Evolutionary conservation across 106 monocot genomes (phyloP).

Genomic region (Acorus gramineus): DNA sequence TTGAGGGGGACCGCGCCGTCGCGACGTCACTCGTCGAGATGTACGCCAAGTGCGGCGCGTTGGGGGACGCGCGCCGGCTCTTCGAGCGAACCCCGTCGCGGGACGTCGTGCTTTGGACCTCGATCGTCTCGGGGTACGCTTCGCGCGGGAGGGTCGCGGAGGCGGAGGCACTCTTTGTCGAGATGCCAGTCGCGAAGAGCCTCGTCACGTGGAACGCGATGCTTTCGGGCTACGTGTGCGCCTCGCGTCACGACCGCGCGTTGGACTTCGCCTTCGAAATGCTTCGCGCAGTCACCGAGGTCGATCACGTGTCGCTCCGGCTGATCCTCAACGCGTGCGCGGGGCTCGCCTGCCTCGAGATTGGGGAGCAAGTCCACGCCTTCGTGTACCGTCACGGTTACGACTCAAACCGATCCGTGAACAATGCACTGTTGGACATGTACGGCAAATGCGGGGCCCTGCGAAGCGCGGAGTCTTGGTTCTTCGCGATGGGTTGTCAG

Average conservation of each 20-base stretch:
- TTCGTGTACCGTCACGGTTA: slow-evolving; percentile 52
- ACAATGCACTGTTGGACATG: slow-evolving; percentile 86
- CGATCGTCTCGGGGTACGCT: slow-evolving; percentile 54
- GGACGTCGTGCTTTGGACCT: slow-evolving; percentile 69
- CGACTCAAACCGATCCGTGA: slow-evolving; percentile 35
- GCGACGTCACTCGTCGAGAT: slow-evolving; percentile 22
- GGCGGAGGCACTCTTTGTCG: slow-evolving; percentile 31
- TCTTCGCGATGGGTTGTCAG: slow-evolving; percentile 23
- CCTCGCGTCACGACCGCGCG: slow-evolving; percentile 63
- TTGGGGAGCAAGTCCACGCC: slow-evolving; percentile 74
- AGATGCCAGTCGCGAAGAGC: slow-evolving; percentile 24
- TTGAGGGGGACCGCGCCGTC: slow-evolving; percentile 9
- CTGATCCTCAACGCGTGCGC: slow-evolving; percentile 51
- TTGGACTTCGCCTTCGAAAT: slow-evolving; percentile 55
- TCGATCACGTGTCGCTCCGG: slow-evolving; percentile 58
- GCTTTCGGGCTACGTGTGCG: slow-evolving; percentile 52
- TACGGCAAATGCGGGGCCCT: slow-evolving; percentile 83
- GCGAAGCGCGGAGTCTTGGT: slow-evolving; percentile 47
- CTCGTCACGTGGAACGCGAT: slow-evolving; percentile 76
- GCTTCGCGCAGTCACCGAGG: slow-evolving; percentile 16
- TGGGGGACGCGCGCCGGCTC: slow-evolving; percentile 36
- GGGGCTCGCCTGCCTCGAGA: slow-evolving; percentile 56
- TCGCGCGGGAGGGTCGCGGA: slow-evolving; percentile 34
- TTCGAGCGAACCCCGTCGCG: slow-evolving; percentile 21
- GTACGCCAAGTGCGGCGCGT: slow-evolving; percentile 59